A percentile compares a stretch with the other conserved stretches of the same genome.
Evolutionary conservation across 1,284 basidiomycete species (phyloP).

Genomic region (Ganoderma resinaceum): DNA sequence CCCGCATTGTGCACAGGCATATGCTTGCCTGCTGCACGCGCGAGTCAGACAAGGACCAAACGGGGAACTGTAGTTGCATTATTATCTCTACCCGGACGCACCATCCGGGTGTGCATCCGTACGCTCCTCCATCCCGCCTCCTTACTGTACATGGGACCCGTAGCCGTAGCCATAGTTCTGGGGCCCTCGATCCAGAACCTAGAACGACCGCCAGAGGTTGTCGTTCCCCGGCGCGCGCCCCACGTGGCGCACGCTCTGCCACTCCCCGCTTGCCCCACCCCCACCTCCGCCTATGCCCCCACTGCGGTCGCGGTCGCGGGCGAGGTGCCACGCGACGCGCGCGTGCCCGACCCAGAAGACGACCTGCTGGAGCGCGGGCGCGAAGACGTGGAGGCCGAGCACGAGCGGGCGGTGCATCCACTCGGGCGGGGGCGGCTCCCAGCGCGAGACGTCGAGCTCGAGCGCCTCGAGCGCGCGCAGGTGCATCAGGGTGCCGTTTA

Average conservation of each 20-base stretch:
- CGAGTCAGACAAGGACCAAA: slow-evolving; percentile 15
- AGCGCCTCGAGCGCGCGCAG: slow-evolving; percentile 36
- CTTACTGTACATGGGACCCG: too few species aligned
- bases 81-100: slow-evolving; percentile 15
- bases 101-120: not conserved
- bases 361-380: slow-evolving; percentile 36
- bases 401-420: slow-evolving; percentile 37
- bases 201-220: slow-evolving; percentile 32
- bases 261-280: too few species aligned
- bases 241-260: slow-evolving; percentile 26
- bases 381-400: slow-evolving; percentile 40
- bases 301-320: too few species aligned
- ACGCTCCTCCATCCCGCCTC: not conserved
- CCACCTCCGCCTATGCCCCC: too few species aligned
- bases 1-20: slow-evolving; percentile 1
- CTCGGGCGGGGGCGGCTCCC: slow-evolving; percentile 35
- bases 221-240: slow-evolving; percentile 29
- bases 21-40: not conserved
- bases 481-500: slow-evolving; percentile 37
- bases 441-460: slow-evolving; percentile 40
- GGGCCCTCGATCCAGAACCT: not conserved
- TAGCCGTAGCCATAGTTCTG: too few species aligned
- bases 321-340: slow-evolving; percentile 35
- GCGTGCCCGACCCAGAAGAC: slow-evolving; percentile 38
- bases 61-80: slow-evolving; percentile 19